Evolutionary conservation across 2,329 filamentous ascomycete species (phyloP).

Genomic region (Ustulina deusta): DNA sequence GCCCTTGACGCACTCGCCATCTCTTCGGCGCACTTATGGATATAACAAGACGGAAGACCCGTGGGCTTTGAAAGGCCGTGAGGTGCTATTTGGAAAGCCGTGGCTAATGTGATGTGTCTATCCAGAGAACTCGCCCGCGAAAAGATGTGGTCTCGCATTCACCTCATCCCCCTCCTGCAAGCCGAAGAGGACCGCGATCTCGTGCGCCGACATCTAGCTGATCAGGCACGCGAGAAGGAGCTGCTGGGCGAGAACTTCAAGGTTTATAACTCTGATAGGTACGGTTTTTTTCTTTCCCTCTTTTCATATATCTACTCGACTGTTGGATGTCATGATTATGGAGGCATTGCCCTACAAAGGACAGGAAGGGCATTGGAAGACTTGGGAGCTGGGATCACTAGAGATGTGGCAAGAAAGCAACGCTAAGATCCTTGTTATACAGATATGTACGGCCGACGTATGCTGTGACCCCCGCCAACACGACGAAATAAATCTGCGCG

Average conservation of each 20-base stretch:
- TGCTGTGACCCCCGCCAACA: constrained; percentile 74
- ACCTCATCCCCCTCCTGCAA: constrained; percentile 92
- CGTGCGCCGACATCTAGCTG: constrained; percentile 86
- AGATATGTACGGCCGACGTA: constrained; percentile 78
- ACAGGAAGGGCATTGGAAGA: background rate
- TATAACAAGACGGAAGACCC: background rate
- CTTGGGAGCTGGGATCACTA: background rate
- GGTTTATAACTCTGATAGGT: constrained; percentile 92
- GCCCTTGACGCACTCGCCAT: background rate
- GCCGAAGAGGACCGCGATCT: constrained; percentile 97
- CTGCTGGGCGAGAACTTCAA: constrained; percentile 85
- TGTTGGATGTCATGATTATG: background rate
- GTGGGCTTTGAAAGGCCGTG: background rate
- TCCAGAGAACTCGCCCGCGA: constrained; percentile 90
- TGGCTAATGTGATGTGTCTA: constrained; percentile 11
- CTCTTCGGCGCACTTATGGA: background rate
- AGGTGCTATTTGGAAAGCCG: background rate
- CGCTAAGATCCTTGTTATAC: background rate
- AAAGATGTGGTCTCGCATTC: constrained; percentile 98
- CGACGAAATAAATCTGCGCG: constrained; percentile 65
- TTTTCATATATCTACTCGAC: constrained; percentile 11
- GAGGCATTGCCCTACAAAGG: background rate
- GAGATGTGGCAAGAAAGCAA: background rate
- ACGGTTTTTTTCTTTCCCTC: constrained; percentile 51
- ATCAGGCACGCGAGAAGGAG: constrained; percentile 90